Evolutionary conservation across 2,329 filamentous ascomycete species (phyloP).

Genomic region (Botrytis cinerea): DNA sequence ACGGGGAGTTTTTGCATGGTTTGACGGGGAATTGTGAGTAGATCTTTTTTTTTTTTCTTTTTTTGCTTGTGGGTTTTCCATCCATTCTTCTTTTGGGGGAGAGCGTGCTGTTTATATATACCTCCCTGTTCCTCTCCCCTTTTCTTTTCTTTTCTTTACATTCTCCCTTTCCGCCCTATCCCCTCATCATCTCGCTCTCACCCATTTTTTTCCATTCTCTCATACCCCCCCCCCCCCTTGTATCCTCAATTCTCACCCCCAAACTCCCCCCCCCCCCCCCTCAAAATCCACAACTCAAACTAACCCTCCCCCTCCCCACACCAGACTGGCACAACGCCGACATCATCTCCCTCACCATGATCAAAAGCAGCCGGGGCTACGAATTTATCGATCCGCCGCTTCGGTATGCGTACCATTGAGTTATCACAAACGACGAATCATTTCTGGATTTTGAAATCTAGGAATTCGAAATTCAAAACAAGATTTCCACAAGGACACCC

Average conservation of each 20-base stretch:
- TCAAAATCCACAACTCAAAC: neutral
- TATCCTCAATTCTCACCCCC: neutral
- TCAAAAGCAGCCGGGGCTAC: neutral
- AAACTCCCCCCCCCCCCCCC: accelerated
- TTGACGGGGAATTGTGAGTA: neutral
- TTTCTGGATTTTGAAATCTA: too few relatives aligned
- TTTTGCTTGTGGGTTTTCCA: too few relatives aligned
- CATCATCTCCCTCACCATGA: neutral
- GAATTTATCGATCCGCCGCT: neutral
- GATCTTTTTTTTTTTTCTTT: neutral
- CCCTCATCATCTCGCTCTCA: neutral
- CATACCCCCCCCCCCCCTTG: too few relatives aligned
- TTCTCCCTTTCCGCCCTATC: neutral
- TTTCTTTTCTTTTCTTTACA: too few relatives aligned
- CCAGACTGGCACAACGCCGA: neutral
- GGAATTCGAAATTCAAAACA: too few relatives aligned
- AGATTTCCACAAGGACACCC: too few relatives aligned
- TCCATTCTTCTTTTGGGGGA: too few relatives aligned
- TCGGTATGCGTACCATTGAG: neutral
- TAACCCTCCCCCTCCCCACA: neutral
- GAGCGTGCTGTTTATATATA: too few relatives aligned
- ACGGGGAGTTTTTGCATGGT: neutral
- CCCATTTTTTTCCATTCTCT: neutral
- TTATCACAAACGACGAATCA: too few relatives aligned
- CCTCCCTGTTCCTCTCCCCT: too few relatives aligned